Evolutionary conservation across 2,329 filamentous ascomycete species (phyloP).

Genomic region (Chaetomium sp.): DNA sequence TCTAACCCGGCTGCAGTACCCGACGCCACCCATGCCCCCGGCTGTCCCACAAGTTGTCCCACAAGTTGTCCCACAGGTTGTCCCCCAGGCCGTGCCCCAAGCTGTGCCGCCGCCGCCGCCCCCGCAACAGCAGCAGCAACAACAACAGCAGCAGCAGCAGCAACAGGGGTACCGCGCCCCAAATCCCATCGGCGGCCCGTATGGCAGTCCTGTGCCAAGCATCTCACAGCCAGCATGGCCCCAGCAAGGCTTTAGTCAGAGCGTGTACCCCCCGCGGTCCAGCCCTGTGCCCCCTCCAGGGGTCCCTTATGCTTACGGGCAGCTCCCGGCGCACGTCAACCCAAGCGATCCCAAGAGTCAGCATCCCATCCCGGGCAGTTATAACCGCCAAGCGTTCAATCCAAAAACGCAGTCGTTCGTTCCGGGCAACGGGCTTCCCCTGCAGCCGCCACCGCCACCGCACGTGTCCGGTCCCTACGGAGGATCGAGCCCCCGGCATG

Average conservation of each 20-base stretch:
- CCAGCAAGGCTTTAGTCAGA: conserved; percentile 39
- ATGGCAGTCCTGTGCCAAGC: conserved; percentile 41
- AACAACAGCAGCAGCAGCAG: conserved; percentile 27
- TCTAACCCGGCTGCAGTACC: conserved; percentile 39
- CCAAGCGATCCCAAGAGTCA: conserved; percentile 73
- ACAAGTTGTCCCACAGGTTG: background rate
- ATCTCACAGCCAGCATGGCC: conserved; percentile 43
- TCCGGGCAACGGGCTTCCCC: conserved; percentile 60
- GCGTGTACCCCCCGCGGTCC: conserved; percentile 35
- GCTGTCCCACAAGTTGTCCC: conserved; percentile 30
- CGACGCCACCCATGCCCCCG: conserved; percentile 38
- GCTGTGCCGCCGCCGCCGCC: conserved; percentile 26
- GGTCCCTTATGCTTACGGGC: conserved; percentile 74
- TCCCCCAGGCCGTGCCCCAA: conserved; percentile 33
- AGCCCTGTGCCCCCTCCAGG: conserved; percentile 37
- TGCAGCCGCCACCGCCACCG: conserved; percentile 45
- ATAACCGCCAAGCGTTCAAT: conserved; percentile 84
- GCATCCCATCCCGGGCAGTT: conserved; percentile 80
- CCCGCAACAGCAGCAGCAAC: conserved; percentile 27
- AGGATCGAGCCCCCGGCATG: conserved; percentile 52
- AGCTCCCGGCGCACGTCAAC: conserved; percentile 70
- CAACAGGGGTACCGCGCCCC: conserved; percentile 42
- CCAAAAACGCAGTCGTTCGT: conserved; percentile 93
- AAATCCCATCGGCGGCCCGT: conserved; percentile 42
- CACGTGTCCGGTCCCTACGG: conserved; percentile 49